A percentile compares a stretch with the other conserved stretches of the same genome.
These are phyloP conservation scores for Candida sp. DNA, from an alignment of 1,139 yeast species.

Conservation along the genomic window DNA sequence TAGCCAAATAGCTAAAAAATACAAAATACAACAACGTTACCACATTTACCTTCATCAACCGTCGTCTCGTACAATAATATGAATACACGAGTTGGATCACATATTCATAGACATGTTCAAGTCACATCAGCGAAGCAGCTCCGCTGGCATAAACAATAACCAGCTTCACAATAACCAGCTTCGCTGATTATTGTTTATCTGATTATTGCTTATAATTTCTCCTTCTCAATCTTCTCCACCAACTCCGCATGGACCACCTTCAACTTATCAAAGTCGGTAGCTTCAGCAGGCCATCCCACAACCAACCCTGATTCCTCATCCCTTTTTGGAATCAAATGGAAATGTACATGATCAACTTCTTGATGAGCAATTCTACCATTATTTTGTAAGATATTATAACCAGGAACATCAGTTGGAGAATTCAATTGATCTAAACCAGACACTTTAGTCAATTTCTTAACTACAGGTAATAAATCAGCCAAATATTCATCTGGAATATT, in stretches of 20 bases:
- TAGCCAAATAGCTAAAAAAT: no score
- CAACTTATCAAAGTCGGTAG: constrained; percentile 67
- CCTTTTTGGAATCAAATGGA: constrained; percentile 91
- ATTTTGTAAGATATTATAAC: constrained; percentile 88
- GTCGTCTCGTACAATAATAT: no score
- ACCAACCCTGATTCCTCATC: constrained; percentile 67
- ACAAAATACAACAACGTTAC: no score
- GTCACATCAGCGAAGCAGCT: no score
- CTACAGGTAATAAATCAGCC: constrained; percentile 80
- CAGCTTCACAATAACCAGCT: no score
- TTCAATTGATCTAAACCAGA: constrained; percentile 55
- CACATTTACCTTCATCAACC: no score
- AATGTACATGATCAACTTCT: constrained; percentile 91
- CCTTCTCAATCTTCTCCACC: constrained; percentile 47
- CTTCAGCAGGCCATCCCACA: constrained; percentile 92
- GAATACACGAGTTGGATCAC: no score
- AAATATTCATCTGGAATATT: constrained; percentile 88
- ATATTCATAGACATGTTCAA: no score
- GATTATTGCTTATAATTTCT: constrained; percentile 17
- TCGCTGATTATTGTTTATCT: constrained; percentile 8
- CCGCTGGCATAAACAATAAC: no score
- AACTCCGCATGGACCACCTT: constrained; percentile 64
- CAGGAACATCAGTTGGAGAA: constrained; percentile 63
- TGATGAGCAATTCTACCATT: constrained; percentile 95
- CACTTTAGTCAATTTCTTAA: constrained; percentile 78